Conservation (phyloP, 768 basidiomycete species). For the Hydnomerulius pinastri region DNA sequence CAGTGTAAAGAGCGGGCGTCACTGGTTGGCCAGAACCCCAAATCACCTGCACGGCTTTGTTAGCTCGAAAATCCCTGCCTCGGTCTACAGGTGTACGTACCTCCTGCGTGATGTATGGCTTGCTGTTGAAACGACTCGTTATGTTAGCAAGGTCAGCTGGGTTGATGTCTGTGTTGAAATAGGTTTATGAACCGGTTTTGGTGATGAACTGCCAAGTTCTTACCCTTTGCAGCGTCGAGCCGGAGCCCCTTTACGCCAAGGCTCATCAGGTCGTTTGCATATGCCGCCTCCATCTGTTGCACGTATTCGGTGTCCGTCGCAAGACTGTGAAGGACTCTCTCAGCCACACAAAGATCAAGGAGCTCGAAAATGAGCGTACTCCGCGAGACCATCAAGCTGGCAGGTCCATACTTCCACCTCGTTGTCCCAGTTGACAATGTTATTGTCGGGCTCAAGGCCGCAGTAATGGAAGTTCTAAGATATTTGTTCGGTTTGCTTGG, state of each 20-base stretch:
- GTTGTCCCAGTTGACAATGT: constrained; percentile 57
- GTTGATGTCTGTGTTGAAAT: constrained; percentile 47
- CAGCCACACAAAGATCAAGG: too few relatives aligned
- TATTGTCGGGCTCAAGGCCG: constrained; percentile 51
- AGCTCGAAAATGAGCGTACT: constrained; percentile 29
- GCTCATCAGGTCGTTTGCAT: constrained; percentile 60
- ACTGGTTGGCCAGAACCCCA: constrained; percentile 48
- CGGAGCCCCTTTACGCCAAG: constrained; percentile 65
- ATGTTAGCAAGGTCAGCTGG: constrained; percentile 57
- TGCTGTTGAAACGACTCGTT: constrained; percentile 39
- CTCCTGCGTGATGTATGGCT: constrained; percentile 67
- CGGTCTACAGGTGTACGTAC: too few relatives aligned
- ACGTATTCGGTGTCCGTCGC: constrained; percentile 66
- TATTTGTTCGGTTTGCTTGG: background rate
- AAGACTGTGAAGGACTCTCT: constrained; percentile 38
- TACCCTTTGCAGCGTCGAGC: constrained; percentile 67
- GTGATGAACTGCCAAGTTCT: constrained; percentile 7
- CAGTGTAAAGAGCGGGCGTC: constrained; percentile 56
- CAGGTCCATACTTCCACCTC: constrained; percentile 50
- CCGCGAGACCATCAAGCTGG: constrained; percentile 39
- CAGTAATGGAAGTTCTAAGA: constrained; percentile 63
- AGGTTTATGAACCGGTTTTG: background rate
- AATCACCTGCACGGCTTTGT: constrained; percentile 19
- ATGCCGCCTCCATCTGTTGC: constrained; percentile 51
- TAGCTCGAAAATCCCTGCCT: background rate